Base-by-base conservation (phyloP, 1,284 basidiomycete genomes). In the Boletus sp. region DNA sequence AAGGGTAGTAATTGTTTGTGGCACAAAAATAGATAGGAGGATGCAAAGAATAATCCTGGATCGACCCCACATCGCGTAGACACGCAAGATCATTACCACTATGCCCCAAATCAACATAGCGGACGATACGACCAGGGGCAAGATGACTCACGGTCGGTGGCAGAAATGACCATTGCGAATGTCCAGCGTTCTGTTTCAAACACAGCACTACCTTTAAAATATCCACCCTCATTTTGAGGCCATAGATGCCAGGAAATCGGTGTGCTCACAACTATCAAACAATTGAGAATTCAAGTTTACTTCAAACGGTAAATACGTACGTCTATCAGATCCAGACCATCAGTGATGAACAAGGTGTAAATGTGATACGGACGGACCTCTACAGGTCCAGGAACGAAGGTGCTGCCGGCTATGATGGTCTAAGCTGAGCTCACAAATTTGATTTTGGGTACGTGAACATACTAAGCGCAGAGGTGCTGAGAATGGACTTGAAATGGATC, bases 131-230 rank as follows among this genome's bases (percentile, higher is more conserved):
- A 7, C 13, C 1, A 5, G 44, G n/a, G 21, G 5, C 2, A 5
- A 43, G 19, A 19, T 38, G 19, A 52, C 66, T 63, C 31, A 68
- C 67, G 3, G 50, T 67, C 65, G 4, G 49, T n/a, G 16, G 50
- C 52, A 9, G 21, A 28, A 33, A 46, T 46, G 14, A 64, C 64
- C 5, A 64, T 14, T 14, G 6, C 16, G 1, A 56, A 48, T 31
- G 27, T 1, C 55, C 61, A 68, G 0, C 6, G 4, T 64, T 17
- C 37, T 38, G 19, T 19, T 19, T 38, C 37, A 40, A 27, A 52
- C 1, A 53, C 0, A 6, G 16, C 31, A 1, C 11, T 47, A 43
- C 67, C 67, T 67, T 49, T 16, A 5, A 7, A 33, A 28, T 28
- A 35, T 33, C 2, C n/a, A 25, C 6, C 2, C 1, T 62, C 6